Percentiles rank a stretch among this genome's conserved stretches.
These are phyloP conservation scores for Epichloe uncinata DNA, from an alignment of 2,329 filamentous ascomycete genomes.

Conservation along the genomic window DNA sequence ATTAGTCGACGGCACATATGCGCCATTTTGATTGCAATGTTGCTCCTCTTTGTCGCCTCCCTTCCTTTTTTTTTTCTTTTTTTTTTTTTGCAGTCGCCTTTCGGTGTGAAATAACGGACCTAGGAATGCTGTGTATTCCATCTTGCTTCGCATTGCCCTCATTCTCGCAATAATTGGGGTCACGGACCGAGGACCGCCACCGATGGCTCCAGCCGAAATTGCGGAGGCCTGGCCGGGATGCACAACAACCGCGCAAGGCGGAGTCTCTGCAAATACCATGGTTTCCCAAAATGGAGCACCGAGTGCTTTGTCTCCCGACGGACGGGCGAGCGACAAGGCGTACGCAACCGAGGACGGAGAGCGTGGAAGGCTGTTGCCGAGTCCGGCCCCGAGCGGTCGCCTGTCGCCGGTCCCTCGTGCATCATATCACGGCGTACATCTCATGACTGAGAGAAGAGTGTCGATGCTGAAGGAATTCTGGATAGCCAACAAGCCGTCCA, in stretches of 20 bases:
- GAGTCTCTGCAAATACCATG: background rate
- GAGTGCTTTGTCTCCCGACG: slow-evolving; percentile 1
- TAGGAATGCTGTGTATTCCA: background rate
- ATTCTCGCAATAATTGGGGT: background rate
- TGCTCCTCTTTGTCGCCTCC: background rate
- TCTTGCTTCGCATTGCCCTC: background rate
- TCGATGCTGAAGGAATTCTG: slow-evolving; percentile 31
- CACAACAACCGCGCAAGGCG: background rate
- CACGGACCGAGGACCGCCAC: background rate
- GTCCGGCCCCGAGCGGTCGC: slow-evolving; percentile 11
- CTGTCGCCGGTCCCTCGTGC: slow-evolving; percentile 8
- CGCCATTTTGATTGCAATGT: background rate
- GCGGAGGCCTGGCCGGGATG: background rate
- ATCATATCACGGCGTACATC: background rate
- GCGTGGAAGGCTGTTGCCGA: slow-evolving; percentile 9
- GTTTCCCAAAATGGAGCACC: background rate
- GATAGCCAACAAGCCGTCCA: slow-evolving; percentile 55
- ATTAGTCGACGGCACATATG: background rate
- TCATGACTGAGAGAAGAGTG: background rate
- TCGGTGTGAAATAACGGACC: background rate
- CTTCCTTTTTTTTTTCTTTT: background rate
- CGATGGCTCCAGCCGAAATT: background rate
- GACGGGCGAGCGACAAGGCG: background rate
- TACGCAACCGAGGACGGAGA: background rate
- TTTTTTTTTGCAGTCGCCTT: background rate